phyloP scores from a whole-genome alignment of 345 rosid species.

The Hibiscus trionum region DNA sequence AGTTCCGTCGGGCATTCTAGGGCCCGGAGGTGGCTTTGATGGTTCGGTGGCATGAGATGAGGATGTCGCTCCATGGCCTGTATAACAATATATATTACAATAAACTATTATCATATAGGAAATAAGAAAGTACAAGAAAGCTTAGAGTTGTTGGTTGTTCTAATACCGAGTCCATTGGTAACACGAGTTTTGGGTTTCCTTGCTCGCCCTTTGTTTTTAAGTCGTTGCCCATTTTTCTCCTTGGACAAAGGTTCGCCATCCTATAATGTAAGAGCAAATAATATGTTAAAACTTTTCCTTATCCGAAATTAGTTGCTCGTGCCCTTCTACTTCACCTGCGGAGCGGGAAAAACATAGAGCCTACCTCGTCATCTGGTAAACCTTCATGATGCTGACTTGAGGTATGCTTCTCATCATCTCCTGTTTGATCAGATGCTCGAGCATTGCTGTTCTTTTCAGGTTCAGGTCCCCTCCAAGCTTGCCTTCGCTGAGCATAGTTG shows the following conservation, averaged over 20 bases:
- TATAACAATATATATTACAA: neutral
- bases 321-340: no score
- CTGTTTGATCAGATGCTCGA: constrained; percentile 33
- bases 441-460: constrained; percentile 39
- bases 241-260: no score
- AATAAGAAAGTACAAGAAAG: neutral
- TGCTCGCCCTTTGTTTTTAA: constrained; percentile 38
- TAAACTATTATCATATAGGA: neutral
- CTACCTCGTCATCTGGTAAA: constrained; percentile 55
- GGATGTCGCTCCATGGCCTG: constrained; percentile 62
- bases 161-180: constrained; percentile 40
- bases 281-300: no score
- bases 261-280: no score
- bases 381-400: constrained; percentile 38
- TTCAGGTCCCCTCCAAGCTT: constrained; percentile 49
- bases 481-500: constrained; percentile 40
- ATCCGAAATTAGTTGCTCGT: no score
- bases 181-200: constrained; percentile 49
- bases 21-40: constrained; percentile 83
- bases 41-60: constrained; percentile 37
- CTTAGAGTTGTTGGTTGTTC: neutral
- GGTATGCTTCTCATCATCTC: constrained; percentile 44
- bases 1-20: constrained; percentile 99
- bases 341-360: no score
- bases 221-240: constrained; percentile 36